Conservation (phyloP, 495 filamentous ascomycete genomes). For the Penicillium ochrochloron region DNA sequence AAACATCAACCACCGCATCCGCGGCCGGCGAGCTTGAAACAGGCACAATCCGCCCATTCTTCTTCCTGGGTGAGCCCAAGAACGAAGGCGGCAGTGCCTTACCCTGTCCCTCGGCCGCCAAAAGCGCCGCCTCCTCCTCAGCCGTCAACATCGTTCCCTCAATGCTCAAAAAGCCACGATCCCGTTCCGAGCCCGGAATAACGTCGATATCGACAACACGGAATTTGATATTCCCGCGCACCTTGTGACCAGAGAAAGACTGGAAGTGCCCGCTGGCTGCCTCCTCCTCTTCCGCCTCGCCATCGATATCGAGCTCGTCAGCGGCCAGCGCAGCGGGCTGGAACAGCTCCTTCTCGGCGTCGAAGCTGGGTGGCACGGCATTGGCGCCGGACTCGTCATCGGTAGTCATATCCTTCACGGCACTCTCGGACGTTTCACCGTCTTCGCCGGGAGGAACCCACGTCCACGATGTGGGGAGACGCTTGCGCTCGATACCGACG, state of each 20-base stretch:
- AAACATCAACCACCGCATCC: constrained; percentile 21
- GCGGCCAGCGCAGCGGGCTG: constrained; percentile 40
- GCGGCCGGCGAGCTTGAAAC: constrained; percentile 24
- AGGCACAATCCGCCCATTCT: constrained; percentile 25
- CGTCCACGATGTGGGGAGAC: constrained; percentile 69
- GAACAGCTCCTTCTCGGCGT: constrained; percentile 51
- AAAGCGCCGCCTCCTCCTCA: constrained; percentile 49
- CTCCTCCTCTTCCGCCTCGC: constrained; percentile 38
- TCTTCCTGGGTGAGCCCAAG: constrained; percentile 16
- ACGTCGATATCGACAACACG: constrained; percentile 67
- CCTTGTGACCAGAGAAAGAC: constrained; percentile 62
- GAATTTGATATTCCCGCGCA: constrained; percentile 65
- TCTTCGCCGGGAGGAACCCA: constrained; percentile 58
- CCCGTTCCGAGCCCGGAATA: constrained; percentile 58
- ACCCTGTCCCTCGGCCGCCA: constrained; percentile 45
- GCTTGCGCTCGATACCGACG: constrained; percentile 67
- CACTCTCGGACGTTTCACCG: constrained; percentile 25
- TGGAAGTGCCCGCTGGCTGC: constrained; percentile 61
- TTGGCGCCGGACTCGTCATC: constrained; percentile 38
- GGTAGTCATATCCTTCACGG: constrained; percentile 26
- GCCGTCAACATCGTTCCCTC: constrained; percentile 67
- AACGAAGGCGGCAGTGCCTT: constrained; percentile 28
- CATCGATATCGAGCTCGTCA: constrained; percentile 39
- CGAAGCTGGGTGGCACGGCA: constrained; percentile 32
- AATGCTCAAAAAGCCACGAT: constrained; percentile 67